Base-by-base conservation (phyloP, 768 basidiomycete genomes). In the Clavulina sp. region DNA sequence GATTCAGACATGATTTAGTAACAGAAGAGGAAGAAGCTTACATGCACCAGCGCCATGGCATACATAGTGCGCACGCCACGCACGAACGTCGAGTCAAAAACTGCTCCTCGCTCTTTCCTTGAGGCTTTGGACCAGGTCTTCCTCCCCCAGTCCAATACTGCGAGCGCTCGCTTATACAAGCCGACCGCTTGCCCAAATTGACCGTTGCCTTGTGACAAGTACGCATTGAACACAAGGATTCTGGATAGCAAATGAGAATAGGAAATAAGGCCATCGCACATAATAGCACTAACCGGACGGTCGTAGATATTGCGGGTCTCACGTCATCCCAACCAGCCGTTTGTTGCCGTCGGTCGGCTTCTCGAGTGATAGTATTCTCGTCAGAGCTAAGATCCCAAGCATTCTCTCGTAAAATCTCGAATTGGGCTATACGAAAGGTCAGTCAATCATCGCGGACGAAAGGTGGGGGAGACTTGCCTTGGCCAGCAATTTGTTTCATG, bases 41-140 rank as follows among this genome's bases (percentile, higher is more conserved):
- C 48, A 6, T 26, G 26, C 16, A 49, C 28, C 16, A 49, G 48
- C 9, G 31, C 28, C 7, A 30, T 29, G 7, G 7, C 48, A 34
- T 30, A 49, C 7, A 49, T 23, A 29, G 28, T 28, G 26, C 48
- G 7, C 29, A 49, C 48, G 6, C 48, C 48, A 2, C 48, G 48
- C 26, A 49, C 48, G 32, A 49, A 49, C 7, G 48, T 33, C 48
- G 48, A 9, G 48, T 49, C 48, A 33, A 49, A 49, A 26, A 49
- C 32, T 6, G 28, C 31, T 16, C 48, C 48, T 16, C 48, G 48
- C 31, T 49, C 48, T 26, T 49, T 49, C 48, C 48, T 29, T 13
- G 7, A 9, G 6, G 24, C 24, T 6, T 49, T 16, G 32, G 24
- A 7, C 48, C 48, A 49, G 13, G 28, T 30, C 24, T 49, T 49